Conservation (phyloP, 352 stramenopile species). For the Phytopythium boreale region DNA sequence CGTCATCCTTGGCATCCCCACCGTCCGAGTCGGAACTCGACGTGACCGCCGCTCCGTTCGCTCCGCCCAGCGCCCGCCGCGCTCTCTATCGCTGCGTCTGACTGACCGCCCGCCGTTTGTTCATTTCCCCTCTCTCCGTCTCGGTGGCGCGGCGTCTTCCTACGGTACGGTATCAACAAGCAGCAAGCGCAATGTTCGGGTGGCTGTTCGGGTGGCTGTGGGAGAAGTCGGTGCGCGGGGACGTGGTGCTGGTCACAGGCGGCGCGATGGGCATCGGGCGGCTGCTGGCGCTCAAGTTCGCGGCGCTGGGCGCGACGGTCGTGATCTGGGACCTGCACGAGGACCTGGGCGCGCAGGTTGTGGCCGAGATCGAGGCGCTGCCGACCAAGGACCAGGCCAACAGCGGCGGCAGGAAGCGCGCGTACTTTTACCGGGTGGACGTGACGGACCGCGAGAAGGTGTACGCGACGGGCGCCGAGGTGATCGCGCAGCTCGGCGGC, state of each 20-base stretch:
- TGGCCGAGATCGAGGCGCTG: constrained; percentile 31
- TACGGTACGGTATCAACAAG: not conserved
- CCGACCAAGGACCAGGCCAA: not conserved
- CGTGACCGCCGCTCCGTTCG: not conserved
- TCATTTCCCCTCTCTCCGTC: not conserved
- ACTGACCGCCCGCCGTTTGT: not conserved
- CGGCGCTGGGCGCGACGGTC: constrained; percentile 25
- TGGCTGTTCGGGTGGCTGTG: constrained; percentile 20
- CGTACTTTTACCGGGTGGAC: constrained; percentile 34
- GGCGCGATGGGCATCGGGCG: constrained; percentile 52
- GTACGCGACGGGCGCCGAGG: constrained; percentile 17
- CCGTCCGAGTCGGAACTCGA: not conserved
- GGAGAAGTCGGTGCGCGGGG: constrained; percentile 42
- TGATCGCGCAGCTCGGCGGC: constrained; percentile 19
- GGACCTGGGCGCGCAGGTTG: constrained; percentile 19
- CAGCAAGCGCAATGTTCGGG: constrained; percentile 19
- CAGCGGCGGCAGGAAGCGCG: constrained; percentile 5
- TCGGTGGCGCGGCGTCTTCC: not conserved
- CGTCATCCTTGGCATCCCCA: not conserved
- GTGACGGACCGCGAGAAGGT: constrained; percentile 32
- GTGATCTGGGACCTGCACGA: constrained; percentile 40
- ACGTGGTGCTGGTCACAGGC: constrained; percentile 54
- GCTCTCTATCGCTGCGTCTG: not conserved
- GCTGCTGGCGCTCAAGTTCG: constrained; percentile 38
- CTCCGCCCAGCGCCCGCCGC: not conserved